Base-by-base conservation (phyloP, 116 monocot species). In the Zostera marina region DNA sequence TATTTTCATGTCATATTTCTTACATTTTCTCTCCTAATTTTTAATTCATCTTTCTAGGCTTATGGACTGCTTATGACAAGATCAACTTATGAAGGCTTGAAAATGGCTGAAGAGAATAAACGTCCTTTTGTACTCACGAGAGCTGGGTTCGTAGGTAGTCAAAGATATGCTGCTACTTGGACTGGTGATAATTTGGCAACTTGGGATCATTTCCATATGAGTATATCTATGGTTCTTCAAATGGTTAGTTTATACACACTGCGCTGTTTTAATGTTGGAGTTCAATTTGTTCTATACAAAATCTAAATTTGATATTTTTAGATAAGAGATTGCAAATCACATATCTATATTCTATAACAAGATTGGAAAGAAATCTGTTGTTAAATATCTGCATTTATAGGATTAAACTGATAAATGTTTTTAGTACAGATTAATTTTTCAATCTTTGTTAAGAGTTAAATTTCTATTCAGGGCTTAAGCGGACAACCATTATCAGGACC, bases 121-220 rank as follows among this genome's bases (percentile, higher is more conserved):
- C 68, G 96, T 5, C 96, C 96, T 56, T 96, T 96, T 76, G 89
- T 96, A 70, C 89, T 96, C 45, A 96, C 96, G 13, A 81, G 96
- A 73, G 89, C 96, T 70, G 96, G 96, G 16, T 96, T 82, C 72
- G 69, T 96, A 43, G 96, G 96, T 52, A 89, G 85, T 59, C 96
- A 96, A 66, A 85, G 85, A 5, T 89, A 85, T 82, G 96, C 96
- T 78, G 96, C 85, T 60, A 96, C 96, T 17, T 96, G 96, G 96
- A 89, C 85, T 9, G 96, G 96, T 40, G 89, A 89, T 61, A 96
- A 96, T 61, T 61, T 89, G 24, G 70, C 96, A 60, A 85, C 72
- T 41, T 96, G 96, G 96, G 96, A 96, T 26, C 89, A 96, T 67
- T 39, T 96, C 15, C 85, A 96, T 76, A 96, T 96, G 96, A 85